A percentile compares a stretch with the other conserved stretches of the same genome.
Evolutionary conservation across 2,329 filamentous ascomycete genomes (phyloP).

Genomic region (Xenoacremonium recifei): DNA sequence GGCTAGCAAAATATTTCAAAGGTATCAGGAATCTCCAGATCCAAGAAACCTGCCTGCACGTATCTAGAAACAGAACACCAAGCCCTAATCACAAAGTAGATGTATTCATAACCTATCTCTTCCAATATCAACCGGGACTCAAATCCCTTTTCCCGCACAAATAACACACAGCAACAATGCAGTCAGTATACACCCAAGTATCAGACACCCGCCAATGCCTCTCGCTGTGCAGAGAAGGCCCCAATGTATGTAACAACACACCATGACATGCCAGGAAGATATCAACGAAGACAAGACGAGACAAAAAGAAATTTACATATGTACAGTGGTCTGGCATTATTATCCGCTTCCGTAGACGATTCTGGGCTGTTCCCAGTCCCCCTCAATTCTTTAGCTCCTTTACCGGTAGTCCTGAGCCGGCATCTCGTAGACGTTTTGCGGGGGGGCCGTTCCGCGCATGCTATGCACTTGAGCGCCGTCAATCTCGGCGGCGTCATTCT

Average conservation of each 20-base stretch:
- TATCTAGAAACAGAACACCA: no score
- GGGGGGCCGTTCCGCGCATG: slow-evolving; percentile 20
- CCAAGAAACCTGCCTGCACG: no score
- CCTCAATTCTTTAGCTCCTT: slow-evolving; percentile 3
- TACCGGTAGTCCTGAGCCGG: slow-evolving; percentile 37
- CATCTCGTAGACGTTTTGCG: slow-evolving; percentile 43
- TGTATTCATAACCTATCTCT: no score
- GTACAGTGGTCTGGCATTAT: slow-evolving; percentile 30
- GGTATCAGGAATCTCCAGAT: no score
- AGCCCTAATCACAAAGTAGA: no score
- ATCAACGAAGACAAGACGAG: slow-evolving; percentile 14
- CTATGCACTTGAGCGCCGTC: slow-evolving; percentile 34
- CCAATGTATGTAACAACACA: no score
- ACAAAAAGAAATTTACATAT: slow-evolving; percentile 21
- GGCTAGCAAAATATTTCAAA: no score
- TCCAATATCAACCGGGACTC: no score
- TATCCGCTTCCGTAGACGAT: slow-evolving; percentile 16
- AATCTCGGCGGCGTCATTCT: slow-evolving; percentile 37
- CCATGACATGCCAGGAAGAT: no score
- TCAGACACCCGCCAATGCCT: slow-evolving; percentile 6
- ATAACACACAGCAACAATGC: no score
- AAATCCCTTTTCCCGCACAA: no score
- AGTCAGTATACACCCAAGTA: not conserved
- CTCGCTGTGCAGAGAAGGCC: slow-evolving; percentile 15
- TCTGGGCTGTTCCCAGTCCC: not conserved